Evolutionary conservation across 176 grass and related monocot genomes (phyloP).

Genomic region (Aegilops bicornis): DNA sequence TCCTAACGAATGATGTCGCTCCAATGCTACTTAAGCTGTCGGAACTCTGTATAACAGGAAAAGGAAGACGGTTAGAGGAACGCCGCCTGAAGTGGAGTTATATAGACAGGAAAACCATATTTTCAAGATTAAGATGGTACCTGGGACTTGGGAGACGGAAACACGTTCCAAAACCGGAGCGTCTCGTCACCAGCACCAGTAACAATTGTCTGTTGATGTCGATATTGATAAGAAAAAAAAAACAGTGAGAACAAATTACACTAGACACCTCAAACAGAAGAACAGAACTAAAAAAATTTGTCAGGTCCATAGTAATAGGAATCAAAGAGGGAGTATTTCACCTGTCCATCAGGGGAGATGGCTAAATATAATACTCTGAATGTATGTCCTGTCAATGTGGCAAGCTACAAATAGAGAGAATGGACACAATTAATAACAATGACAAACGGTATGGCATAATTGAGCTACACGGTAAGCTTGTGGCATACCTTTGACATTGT

Average conservation of each 20-base stretch:
- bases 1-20: slow-evolving; percentile 82
- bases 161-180: slow-evolving; percentile 96
- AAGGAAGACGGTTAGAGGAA: neutral
- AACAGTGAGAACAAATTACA: neutral
- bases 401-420: slow-evolving; percentile 56
- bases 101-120: neutral
- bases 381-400: slow-evolving; percentile 89
- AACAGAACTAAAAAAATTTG: slow-evolving; percentile 1
- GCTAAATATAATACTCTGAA: slow-evolving; percentile 91
- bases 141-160: slow-evolving; percentile 97
- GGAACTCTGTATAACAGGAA: slow-evolving; percentile 46
- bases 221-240: neutral
- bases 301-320: neutral
- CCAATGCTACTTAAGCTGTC: slow-evolving; percentile 89
- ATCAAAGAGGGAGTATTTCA: slow-evolving; percentile 20
- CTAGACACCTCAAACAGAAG: neutral
- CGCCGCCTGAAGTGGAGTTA: neutral
- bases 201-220: slow-evolving; percentile 79
- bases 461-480: neutral
- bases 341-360: slow-evolving; percentile 96
- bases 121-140: slow-evolving; percentile 28
- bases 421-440: neutral
- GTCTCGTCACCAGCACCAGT: slow-evolving; percentile 98
- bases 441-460: neutral
- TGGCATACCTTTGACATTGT: slow-evolving; percentile 88